Evolutionary conservation across 2,329 filamentous ascomycete species (phyloP), one percentile per base, ranked within the genome.

Genomic region (Exophiala oligosperma): DNA sequence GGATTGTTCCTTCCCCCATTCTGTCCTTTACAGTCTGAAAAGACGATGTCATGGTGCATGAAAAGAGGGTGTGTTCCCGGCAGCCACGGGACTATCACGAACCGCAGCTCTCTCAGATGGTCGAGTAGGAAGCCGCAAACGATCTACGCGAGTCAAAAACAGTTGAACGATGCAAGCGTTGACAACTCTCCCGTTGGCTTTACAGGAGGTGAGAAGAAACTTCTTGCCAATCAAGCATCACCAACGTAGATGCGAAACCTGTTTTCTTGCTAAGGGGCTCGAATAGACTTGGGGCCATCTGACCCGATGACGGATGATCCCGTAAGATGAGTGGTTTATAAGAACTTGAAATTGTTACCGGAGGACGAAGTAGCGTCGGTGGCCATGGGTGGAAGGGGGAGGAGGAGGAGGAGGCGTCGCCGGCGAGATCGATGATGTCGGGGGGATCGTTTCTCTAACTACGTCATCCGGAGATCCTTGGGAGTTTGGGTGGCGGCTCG

Each of bases 21-120:
- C 28, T 17, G 17, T 17, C 17, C 17, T 14, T 24, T 7, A 38
- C 35, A 29, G 6, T 40, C 32, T 24, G 3, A 23, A 21, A 52
- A 12, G 37, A 52, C 49, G 49, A 52, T 52, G 49, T 52, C 49
- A 52, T 52, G n/a, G 17, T 26, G 38, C 49, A 52, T 52, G 35
- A n/a, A 28, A 3, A n/a, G 17, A 3, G 4, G 32, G 32, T 35
- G 32, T 35, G 11, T 17, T 17, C 17, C 17, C 32, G 32, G 32
- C 32, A 35, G 7, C 32, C 32, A 35, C 32, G 4, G 32, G 32
- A 11, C 32, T 2, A 17, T 17, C 17, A 17, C 17, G 17, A 17
- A 17, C 17, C 17, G 17, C 17, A 17, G 17, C 17, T 17, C 17
- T 17, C 17, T 17, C 17, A 17, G 17, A 17, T 17, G 17, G 23